These are phyloP conservation scores for Leccinellum luteum DNA, from an alignment of 768 basidiomycete species.

Conservation along the genomic window DNA sequence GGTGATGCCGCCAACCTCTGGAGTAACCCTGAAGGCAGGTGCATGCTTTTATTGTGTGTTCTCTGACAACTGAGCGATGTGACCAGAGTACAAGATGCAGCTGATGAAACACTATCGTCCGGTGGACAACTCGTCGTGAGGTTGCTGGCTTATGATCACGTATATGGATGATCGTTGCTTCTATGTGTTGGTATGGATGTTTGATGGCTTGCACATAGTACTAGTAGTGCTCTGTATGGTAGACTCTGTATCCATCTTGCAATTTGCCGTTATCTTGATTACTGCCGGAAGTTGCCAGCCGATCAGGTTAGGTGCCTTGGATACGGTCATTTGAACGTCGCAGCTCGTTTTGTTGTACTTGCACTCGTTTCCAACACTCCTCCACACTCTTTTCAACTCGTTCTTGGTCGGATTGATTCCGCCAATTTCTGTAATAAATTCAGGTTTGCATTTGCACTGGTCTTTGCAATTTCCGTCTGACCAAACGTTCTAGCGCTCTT, in stretches of 20 bases:
- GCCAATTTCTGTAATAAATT: not conserved
- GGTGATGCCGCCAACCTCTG: conserved; percentile 82
- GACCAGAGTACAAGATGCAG: conserved; percentile 66
- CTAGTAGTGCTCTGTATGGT: not conserved
- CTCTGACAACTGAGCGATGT: not conserved
- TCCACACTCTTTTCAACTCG: not conserved
- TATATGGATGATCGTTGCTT: conserved; percentile 1
- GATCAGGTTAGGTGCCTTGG: not conserved
- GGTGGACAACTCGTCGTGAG: conserved; percentile 37
- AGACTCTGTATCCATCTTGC: not conserved
- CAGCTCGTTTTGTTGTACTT: not conserved
- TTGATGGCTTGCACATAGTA: not conserved
- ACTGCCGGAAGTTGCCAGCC: not conserved
- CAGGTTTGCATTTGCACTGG: not conserved
- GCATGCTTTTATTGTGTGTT: not conserved
- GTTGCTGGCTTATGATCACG: not conserved
- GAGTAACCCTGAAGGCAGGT: conserved; percentile 64
- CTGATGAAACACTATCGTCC: conserved; percentile 72
- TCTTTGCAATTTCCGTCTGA: not conserved
- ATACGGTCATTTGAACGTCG: not conserved
- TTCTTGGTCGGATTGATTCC: conserved; percentile 6
- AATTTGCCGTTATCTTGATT: not conserved
- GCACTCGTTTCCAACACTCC: not conserved
- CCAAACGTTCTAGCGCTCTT: not conserved
- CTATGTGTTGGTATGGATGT: not conserved